Base-by-base conservation (phyloP, 176 grass and related monocot species). In the Thalia dealbata region DNA sequence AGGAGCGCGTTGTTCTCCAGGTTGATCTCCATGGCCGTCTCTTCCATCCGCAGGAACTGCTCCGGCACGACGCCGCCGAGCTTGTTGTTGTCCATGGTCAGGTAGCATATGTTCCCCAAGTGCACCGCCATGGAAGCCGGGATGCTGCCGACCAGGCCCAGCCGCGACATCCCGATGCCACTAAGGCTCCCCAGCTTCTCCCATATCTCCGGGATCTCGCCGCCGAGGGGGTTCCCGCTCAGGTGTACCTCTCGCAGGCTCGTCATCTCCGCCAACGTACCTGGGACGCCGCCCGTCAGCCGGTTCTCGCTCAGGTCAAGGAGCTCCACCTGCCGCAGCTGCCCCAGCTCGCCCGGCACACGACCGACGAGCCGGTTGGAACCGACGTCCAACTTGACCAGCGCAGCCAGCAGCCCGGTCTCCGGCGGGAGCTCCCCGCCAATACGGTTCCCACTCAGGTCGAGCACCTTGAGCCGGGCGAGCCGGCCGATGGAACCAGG, bases 331-430 rank as follows among this genome's bases (percentile, higher is more conserved):
- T 63, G 61, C 32, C 64, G 69, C 56, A 87, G 6, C 68, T 21
- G 38, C 4, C 27, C 54, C 27, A 86, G 55, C n/a, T 60, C 18
- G 9, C 7, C 6, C n/a, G 85, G 85, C 41, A 87, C 51, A 52
- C 65, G 35, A 8, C 85, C 85, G 48, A 11, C 22, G 16, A 87
- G 22, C 59, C 13, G 56, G 56, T 87, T 87, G n/a, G 54, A 73
- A 56, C 72, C 66, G 59, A 87, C 44, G 76, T 87, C 85, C 48
- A 87, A 67, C 77, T 87, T 87, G 11, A 83, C 24, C 32, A 87
- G 81, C 15, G 72, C 22, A 29, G 21, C 35, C 67, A 86, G 18
- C 23, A 28, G 41, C 16, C 74, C 73, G 64, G 82, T 61, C 79
- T 75, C 75, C 11, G 26, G 50, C 25, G 84, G 84, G 23, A 81